Evolutionary conservation across 441 rosid species (phyloP).

Genomic region (Flueggea neowawraea): DNA sequence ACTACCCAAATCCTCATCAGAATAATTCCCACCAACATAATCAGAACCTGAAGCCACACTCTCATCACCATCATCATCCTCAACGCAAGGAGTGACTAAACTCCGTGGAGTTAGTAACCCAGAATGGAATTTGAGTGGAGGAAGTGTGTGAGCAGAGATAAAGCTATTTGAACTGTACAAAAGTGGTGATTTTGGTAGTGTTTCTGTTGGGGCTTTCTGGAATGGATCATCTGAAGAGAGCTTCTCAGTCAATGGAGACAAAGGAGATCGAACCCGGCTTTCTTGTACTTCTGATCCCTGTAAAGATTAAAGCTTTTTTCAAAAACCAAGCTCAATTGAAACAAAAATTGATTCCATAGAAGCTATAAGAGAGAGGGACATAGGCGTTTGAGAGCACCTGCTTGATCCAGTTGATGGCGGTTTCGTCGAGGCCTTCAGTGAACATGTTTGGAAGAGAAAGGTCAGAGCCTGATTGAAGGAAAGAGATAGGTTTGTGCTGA

Average conservation of each 20-base stretch:
- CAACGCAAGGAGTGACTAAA: slow-evolving; percentile 29
- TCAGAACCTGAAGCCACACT: slow-evolving; percentile 69
- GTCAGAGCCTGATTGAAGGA: neutral
- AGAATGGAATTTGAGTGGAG: slow-evolving; percentile 60
- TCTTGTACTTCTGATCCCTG: slow-evolving; percentile 51
- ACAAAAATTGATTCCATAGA: neutral
- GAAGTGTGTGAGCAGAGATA: slow-evolving; percentile 41
- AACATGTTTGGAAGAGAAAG: slow-evolving; percentile 30
- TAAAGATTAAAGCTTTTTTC: neutral
- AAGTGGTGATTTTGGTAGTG: slow-evolving; percentile 54
- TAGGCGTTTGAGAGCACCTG: slow-evolving; percentile 24
- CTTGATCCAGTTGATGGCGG: slow-evolving; percentile 72
- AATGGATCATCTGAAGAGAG: slow-evolving; percentile 34
- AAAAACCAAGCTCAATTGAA: neutral
- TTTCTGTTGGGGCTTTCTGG: slow-evolving; percentile 13
- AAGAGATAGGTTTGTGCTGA: too few relatives aligned
- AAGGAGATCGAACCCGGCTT: slow-evolving; percentile 58
- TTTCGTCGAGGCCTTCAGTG: slow-evolving; percentile 64
- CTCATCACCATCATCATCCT: slow-evolving; percentile 34
- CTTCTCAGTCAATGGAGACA: slow-evolving; percentile 46
- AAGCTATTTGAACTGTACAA: slow-evolving; percentile 23
- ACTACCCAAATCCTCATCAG: slow-evolving; percentile 30
- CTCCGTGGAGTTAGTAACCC: slow-evolving; percentile 45
- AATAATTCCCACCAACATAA: slow-evolving; percentile 26
- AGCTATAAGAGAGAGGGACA: neutral